phyloP scores from a whole-genome alignment of 2,329 filamentous ascomycete genomes.

The Golovinomyces cichoracearum region DNA sequence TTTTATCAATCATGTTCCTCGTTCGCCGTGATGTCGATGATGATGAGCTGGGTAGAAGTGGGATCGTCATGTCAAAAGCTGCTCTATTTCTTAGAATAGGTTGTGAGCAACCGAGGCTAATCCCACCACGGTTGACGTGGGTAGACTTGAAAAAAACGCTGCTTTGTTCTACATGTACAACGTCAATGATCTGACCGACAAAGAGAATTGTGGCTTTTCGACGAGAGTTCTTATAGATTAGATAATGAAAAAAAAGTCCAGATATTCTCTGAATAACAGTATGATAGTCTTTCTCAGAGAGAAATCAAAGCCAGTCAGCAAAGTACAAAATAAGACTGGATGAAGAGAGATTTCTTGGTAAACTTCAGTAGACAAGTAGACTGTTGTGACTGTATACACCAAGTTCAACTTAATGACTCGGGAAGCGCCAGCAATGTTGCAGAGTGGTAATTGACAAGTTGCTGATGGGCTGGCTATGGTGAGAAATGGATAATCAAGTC shows the following conservation, averaged over 20 bases:
- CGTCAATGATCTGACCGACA: neutral
- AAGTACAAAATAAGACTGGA: too few species aligned
- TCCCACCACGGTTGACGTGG: neutral
- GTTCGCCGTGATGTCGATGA: conserved; percentile 17
- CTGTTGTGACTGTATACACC: conserved; percentile 2
- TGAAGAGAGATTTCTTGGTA: too few species aligned
- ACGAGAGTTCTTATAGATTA: neutral
- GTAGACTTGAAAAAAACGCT: neutral
- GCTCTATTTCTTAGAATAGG: conserved; percentile 5
- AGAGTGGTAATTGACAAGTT: too few species aligned
- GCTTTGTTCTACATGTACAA: neutral
- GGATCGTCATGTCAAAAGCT: conserved; percentile 3
- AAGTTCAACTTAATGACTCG: conserved; percentile 12
- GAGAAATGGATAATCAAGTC: too few species aligned
- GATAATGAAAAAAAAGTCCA: too few species aligned
- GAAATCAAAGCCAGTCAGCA: too few species aligned
- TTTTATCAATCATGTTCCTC: conserved; percentile 17
- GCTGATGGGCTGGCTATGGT: too few species aligned
- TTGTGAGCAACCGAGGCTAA: conserved; percentile 1
- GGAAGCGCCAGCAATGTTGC: neutral
- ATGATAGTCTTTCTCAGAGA: too few species aligned
- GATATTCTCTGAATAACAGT: too few species aligned
- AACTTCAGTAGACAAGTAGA: too few species aligned
- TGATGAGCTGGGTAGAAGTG: conserved; percentile 18
- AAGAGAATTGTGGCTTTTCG: neutral